phyloP scores from a whole-genome alignment of 805 yeast species.

The Priceomyces haplophilus region DNA sequence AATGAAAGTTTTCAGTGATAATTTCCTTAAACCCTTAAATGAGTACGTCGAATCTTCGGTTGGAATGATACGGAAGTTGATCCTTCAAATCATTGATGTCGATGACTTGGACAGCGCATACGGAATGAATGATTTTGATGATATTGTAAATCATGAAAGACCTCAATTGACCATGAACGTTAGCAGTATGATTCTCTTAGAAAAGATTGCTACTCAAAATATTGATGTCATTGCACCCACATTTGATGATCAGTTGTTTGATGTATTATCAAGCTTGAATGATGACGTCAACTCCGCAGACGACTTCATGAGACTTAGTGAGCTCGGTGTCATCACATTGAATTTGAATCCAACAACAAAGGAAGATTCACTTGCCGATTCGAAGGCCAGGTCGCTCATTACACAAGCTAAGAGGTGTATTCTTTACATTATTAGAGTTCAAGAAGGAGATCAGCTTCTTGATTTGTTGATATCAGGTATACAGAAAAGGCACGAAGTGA shows the following conservation, averaged over 20 bases:
- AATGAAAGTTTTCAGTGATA: conserved; percentile 67
- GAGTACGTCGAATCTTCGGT: conserved; percentile 58
- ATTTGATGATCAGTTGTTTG: conserved; percentile 53
- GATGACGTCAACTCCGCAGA: conserved; percentile 34
- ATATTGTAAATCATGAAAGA: conserved; percentile 50
- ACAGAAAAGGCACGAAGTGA: conserved; percentile 63
- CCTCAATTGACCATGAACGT: conserved; percentile 45
- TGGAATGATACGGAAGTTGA: conserved; percentile 43
- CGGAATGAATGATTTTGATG: conserved; percentile 64
- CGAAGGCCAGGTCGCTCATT: conserved; percentile 55
- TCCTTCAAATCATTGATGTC: conserved; percentile 50
- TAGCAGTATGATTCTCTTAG: conserved; percentile 46
- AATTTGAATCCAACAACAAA: conserved; percentile 53
- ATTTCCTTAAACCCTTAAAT: conserved; percentile 75
- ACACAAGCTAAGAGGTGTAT: conserved; percentile 80
- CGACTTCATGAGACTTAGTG: conserved; percentile 47
- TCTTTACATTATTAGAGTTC: conserved; percentile 80
- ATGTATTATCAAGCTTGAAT: conserved; percentile 42
- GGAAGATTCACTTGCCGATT: conserved; percentile 49
- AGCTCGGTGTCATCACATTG: conserved; percentile 51
- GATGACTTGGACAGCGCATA: conserved; percentile 58
- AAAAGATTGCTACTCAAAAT: conserved; percentile 40
- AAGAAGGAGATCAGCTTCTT: conserved; percentile 63
- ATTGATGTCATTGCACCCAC: conserved; percentile 45
- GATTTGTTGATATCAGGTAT: conserved; percentile 70